Evolutionary conservation across 2,329 filamentous ascomycete species (phyloP).

Genomic region (Macrophomina pseudophaseolina): DNA sequence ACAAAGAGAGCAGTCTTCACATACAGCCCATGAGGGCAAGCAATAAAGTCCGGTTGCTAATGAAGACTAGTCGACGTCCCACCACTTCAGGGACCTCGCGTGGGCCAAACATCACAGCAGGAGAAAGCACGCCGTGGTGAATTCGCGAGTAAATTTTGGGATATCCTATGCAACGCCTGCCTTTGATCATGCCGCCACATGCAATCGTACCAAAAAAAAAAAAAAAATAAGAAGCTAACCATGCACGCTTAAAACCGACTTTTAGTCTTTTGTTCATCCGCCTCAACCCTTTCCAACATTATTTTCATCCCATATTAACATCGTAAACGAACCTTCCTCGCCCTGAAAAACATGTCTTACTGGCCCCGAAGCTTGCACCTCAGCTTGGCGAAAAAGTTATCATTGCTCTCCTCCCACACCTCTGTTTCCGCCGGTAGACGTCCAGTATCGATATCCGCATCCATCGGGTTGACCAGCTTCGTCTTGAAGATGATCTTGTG

Average conservation of each 20-base stretch:
- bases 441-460: conserved; percentile 52
- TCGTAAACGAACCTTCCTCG: neutral
- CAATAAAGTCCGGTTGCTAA: too few relatives aligned
- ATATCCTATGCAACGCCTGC: neutral
- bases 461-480: conserved; percentile 46
- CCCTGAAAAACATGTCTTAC: neutral
- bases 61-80: too few relatives aligned
- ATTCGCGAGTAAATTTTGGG: too few relatives aligned
- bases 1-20: too few relatives aligned
- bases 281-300: neutral
- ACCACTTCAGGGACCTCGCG: too few relatives aligned
- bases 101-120: too few relatives aligned
- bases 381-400: conserved; percentile 23
- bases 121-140: too few relatives aligned
- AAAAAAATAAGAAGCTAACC: neutral
- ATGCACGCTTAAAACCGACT: conserved; percentile 11
- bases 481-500: conserved; percentile 57
- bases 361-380: conserved; percentile 6
- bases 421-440: conserved; percentile 33
- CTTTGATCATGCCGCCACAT: neutral
- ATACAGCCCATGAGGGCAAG: too few relatives aligned
- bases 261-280: neutral
- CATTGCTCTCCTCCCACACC: conserved; percentile 27
- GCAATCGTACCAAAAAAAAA: neutral
- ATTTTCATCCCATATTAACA: neutral